Percentiles rank a stretch among this genome's conserved stretches.
Conservation (phyloP, 257 asterid species). For the Solanum piurae region DNA sequence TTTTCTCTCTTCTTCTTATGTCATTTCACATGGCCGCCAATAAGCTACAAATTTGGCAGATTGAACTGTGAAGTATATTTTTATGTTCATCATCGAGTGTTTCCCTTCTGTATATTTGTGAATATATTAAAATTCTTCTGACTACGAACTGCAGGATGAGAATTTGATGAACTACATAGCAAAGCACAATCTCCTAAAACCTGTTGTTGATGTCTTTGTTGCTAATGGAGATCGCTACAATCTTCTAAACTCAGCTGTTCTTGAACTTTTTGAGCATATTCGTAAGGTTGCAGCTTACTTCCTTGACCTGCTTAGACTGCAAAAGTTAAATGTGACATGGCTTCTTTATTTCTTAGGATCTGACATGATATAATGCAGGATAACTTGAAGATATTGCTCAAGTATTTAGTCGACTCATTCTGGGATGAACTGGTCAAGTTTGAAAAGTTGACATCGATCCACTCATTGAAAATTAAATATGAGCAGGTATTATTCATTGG, state of each 20-base stretch:
- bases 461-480: constrained; percentile 69
- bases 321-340: neutral
- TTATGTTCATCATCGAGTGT: neutral
- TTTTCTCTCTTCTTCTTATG: neutral
- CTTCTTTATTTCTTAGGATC: neutral
- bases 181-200: constrained; percentile 70
- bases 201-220: constrained; percentile 74
- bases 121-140: neutral
- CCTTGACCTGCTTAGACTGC: constrained; percentile 1
- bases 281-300: constrained; percentile 50
- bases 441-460: constrained; percentile 53
- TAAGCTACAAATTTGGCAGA: neutral
- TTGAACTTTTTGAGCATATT: constrained; percentile 78
- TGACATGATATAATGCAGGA: constrained; percentile 43
- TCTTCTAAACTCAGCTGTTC: constrained; percentile 90
- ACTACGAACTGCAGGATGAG: constrained; percentile 73
- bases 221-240: constrained; percentile 87
- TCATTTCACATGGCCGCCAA: neutral
- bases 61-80: neutral
- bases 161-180: constrained; percentile 73
- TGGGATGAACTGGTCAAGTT: constrained; percentile 80
- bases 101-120: neutral
- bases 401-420: constrained; percentile 70
- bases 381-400: constrained; percentile 65
- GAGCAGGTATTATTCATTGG: constrained; percentile 60